Percentiles rank a stretch among this genome's conserved stretches.
phyloP scores from a whole-genome alignment of 139 green algal genomes.

The Zygnema cylindricum region DNA sequence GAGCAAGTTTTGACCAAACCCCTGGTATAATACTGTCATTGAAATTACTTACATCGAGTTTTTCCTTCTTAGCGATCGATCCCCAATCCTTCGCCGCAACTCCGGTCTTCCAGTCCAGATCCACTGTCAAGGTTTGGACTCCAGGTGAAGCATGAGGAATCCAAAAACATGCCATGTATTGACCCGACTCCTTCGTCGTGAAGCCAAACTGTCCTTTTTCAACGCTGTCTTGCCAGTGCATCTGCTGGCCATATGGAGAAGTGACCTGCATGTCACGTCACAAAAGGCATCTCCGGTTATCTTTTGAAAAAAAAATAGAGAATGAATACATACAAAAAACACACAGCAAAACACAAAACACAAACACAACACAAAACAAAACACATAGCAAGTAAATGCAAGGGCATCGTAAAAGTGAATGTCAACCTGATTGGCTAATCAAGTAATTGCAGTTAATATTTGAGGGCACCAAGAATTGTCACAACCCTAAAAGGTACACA shows the following conservation, averaged over 20 bases:
- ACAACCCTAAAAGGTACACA: no score
- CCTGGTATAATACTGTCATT: not conserved
- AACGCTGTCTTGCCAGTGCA: constrained; percentile 58
- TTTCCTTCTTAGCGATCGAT: constrained; percentile 91
- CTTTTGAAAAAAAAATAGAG: no score
- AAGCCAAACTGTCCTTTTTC: constrained; percentile 80
- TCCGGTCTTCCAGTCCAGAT: constrained; percentile 86
- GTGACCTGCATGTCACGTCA: constrained; percentile 62
- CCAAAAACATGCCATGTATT: constrained; percentile 91
- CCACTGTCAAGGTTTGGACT: constrained; percentile 30
- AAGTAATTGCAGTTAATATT: no score
- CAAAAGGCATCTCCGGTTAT: no score
- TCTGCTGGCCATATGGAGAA: constrained; percentile 62
- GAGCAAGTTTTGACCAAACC: not conserved
- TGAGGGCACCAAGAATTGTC: no score
- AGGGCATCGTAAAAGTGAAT: no score
- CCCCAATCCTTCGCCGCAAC: constrained; percentile 88
- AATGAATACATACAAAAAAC: no score
- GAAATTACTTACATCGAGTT: constrained; percentile 78
- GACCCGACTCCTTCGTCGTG: constrained; percentile 74
- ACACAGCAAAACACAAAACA: no score
- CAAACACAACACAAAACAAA: no score
- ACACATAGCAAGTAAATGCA: no score
- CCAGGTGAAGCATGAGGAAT: constrained; percentile 14
- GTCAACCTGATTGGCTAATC: no score